Base-by-base conservation (phyloP, 1,284 basidiomycete species). In the Mycena sp. region DNA sequence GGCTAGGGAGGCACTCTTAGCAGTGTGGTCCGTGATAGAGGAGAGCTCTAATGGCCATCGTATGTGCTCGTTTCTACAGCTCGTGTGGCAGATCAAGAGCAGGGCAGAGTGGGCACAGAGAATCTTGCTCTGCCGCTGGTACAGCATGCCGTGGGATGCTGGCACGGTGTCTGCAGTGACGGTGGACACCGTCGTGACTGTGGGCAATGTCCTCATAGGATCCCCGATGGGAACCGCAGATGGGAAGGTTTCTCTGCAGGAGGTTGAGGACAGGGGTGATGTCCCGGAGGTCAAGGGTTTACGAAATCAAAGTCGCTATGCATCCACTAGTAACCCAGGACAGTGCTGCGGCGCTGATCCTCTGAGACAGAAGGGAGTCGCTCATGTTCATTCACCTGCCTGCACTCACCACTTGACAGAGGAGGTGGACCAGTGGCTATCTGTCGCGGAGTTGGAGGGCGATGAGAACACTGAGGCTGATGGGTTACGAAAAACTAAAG, bases 401-500 rank as follows among this genome's bases (percentile, higher is more conserved):
- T n/a, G n/a, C n/a, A n/a, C n/a, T n/a, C n/a, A n/a, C n/a, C n/a
- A n/a, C n/a, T n/a, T n/a, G n/a, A n/a, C n/a, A n/a, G n/a, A n/a
- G n/a, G n/a, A n/a, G n/a, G n/a, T n/a, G n/a, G n/a, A n/a, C n/a
- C n/a, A n/a, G n/a, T n/a, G n/a, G n/a, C n/a, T n/a, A n/a, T n/a
- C n/a, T n/a, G n/a, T n/a, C n/a, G n/a, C n/a, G n/a, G n/a, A n/a
- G n/a, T n/a, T n/a, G n/a, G n/a, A n/a, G n/a, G n/a, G n/a, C n/a
- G 43, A 44, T 12, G 38, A 19, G 17, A 25, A 53, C 17, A 21
- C 11, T n/a, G 32, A 25, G 2, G 57, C 49, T 45, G 57, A 59
- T 19, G 57, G 57, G 17, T 44, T 59, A 59, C 57, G 46, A 58
- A 51, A 43, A 51, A 44, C 29, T 45, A 59, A 59, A 59, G 57